phyloP scores from a whole-genome alignment of 148 eudicot genomes.

The Rhododendron kiyosumense region DNA sequence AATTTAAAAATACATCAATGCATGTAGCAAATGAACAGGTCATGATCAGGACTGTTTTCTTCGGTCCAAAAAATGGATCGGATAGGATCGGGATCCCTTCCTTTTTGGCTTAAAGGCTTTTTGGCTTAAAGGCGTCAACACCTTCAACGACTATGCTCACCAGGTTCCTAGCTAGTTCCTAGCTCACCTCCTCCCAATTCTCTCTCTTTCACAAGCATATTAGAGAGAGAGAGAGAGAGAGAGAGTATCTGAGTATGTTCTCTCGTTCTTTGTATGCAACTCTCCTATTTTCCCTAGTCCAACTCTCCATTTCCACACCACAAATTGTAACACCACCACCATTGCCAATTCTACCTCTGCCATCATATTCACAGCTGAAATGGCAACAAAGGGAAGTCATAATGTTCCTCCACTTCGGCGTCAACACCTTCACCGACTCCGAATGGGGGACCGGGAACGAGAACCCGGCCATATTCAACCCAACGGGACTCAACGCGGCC shows the following conservation, averaged over 20 bases:
- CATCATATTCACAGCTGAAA: slow-evolving; percentile 63
- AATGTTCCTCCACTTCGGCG: slow-evolving; percentile 88
- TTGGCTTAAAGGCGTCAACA: too few species aligned
- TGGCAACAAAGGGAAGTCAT: slow-evolving; percentile 88
- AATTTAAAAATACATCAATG: too few species aligned
- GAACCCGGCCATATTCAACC: slow-evolving; percentile 59
- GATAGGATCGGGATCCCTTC: too few species aligned
- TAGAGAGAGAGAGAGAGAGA: too few species aligned
- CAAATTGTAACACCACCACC: slow-evolving; percentile 53
- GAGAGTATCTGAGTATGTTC: neutral
- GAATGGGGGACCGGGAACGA: slow-evolving; percentile 83
- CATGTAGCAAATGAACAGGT: too few species aligned
- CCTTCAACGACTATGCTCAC: too few species aligned
- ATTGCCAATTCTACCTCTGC: slow-evolving; percentile 71
- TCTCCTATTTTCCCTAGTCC: neutral
- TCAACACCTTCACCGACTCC: slow-evolving; percentile 78
- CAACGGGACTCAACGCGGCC: slow-evolving; percentile 48
- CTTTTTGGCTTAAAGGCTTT: too few species aligned
- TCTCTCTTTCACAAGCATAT: neutral
- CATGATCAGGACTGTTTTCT: too few species aligned
- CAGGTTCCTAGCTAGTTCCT: too few species aligned
- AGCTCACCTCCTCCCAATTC: too few species aligned
- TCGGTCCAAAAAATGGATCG: too few species aligned
- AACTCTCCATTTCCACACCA: slow-evolving; percentile 10
- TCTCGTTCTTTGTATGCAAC: neutral